Evolutionary conservation across 345 rosid species (phyloP).

Genomic region (Hibiscus syriacus): DNA sequence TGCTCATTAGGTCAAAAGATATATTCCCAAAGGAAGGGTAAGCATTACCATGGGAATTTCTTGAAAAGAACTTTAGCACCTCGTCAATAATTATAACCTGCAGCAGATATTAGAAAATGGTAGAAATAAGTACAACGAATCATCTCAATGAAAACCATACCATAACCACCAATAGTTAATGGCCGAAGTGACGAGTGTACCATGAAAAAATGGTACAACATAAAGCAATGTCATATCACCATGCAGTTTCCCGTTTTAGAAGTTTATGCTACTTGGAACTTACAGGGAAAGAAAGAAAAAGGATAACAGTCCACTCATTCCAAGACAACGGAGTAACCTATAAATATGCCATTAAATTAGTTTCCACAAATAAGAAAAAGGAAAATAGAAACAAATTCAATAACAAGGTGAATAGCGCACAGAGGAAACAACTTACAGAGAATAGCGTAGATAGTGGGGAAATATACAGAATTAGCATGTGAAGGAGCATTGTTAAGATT

Average conservation of each 20-base stretch:
- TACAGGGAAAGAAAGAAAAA: conserved; percentile 97
- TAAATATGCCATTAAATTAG: conserved; percentile 15
- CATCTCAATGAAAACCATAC: background rate
- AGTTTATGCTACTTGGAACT: conserved; percentile 17
- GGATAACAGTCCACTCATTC: conserved; percentile 78
- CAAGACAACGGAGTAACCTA: conserved; percentile 95
- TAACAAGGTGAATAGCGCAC: conserved; percentile 4
- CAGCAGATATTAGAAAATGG: conserved; percentile 14
- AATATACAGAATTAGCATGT: conserved; percentile 70
- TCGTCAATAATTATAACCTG: conserved; percentile 95
- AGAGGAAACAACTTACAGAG: conserved; percentile 61
- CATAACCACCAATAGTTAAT: background rate
- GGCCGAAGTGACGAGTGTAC: background rate
- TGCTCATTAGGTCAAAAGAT: background rate
- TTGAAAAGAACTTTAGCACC: conserved; percentile 83
- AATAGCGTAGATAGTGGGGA: conserved; percentile 82
- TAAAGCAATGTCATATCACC: background rate
- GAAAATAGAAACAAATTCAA: conserved; percentile 1
- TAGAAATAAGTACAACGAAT: background rate
- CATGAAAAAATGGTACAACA: background rate
- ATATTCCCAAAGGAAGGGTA: background rate
- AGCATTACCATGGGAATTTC: conserved; percentile 55
- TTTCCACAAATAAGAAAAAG: conserved; percentile 2
- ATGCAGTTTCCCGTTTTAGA: background rate
- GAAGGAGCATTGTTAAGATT: conserved; percentile 85